phyloP scores from a whole-genome alignment of 2,329 filamentous ascomycete species.

The Sporothrix phasma region DNA sequence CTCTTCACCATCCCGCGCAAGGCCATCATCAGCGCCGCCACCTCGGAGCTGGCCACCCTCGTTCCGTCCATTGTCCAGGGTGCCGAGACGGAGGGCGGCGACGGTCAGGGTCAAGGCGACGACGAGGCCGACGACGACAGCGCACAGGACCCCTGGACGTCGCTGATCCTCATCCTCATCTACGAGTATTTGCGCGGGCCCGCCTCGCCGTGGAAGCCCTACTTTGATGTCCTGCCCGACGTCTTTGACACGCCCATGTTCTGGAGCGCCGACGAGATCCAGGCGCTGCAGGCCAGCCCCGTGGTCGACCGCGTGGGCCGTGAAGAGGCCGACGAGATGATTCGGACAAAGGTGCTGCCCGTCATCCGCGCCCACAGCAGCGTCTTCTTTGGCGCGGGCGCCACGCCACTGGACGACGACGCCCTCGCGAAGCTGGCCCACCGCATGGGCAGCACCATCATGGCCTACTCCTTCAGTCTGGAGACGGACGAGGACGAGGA shows the following conservation, averaged over 20 bases:
- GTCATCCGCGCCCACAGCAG: slow-evolving; percentile 36
- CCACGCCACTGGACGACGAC: slow-evolving; percentile 29
- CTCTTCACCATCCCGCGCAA: slow-evolving; percentile 71
- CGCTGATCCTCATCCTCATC: slow-evolving; percentile 66
- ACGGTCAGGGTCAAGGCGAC: slow-evolving; percentile 25
- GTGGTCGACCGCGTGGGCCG: slow-evolving; percentile 70
- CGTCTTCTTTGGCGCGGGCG: slow-evolving; percentile 35
- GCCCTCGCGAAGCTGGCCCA: slow-evolving; percentile 51
- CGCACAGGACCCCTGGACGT: slow-evolving; percentile 39
- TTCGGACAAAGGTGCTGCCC: slow-evolving; percentile 45
- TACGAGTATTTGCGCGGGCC: slow-evolving; percentile 56
- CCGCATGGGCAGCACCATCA: slow-evolving; percentile 76
- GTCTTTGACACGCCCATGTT: slow-evolving; percentile 84
- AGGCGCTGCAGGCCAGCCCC: slow-evolving; percentile 64
- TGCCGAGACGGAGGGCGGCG: slow-evolving; percentile 27
- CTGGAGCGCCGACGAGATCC: slow-evolving; percentile 63
- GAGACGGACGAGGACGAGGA: slow-evolving; percentile 51
- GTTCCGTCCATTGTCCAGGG: slow-evolving; percentile 43
- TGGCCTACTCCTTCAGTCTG: slow-evolving; percentile 71
- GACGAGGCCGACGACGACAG: slow-evolving; percentile 29
- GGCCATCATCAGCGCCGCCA: slow-evolving; percentile 61
- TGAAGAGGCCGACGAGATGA: slow-evolving; percentile 58
- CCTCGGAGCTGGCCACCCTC: slow-evolving; percentile 54
- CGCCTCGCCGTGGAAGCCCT: slow-evolving; percentile 63
- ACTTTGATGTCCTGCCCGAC: slow-evolving; percentile 63